Base-by-base conservation (phyloP, 148 eudicot species). In the Tetragonia tetragonoides region DNA sequence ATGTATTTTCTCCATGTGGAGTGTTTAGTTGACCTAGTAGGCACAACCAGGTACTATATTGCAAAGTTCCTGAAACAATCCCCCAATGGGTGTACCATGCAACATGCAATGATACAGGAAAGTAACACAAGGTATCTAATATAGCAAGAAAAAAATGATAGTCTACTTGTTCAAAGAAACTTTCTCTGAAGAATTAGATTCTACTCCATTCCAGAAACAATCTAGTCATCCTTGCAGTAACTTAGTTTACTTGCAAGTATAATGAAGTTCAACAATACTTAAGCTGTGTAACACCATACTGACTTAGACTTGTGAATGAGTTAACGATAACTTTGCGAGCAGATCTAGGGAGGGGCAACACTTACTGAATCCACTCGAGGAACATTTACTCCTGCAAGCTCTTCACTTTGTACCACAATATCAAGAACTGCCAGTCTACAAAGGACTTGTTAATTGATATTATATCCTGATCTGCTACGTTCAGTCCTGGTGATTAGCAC, bases 1-100 rank as follows among this genome's bases (percentile, higher is more conserved):
- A 57, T 3, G n/a, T 16, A 42, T 77, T 60, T 56, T 41, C 44
- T 69, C 67, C 80, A 74, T 66, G 77, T 79, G 82, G 72, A 44
- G 56, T 56, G 28, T 66, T 56, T 44, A 21, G 56, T 70, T 70
- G 80, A 70, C 75, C 16, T 59, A 20, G 69, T 3, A 14, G 17
- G 68, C 79, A 40, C 42, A 41, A 56, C 46, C 75, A 70, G 34
- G 75, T 60, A 47, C 46, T 41, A 46, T 10, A 12, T 70, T 70
- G 68, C 46, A 78, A 37, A 70, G 44, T 44, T 16, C 40, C 24
- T 39, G 11, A 37, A 60, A 70, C 56, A 34, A 60, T 62, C 14
- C 15, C 37, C 51, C 51, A 66, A 78, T 44, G 59, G 39, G 38
- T 78, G 42, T 44, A 69, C 68, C 64, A 10, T 38, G 63, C 63